Evolutionary conservation across 139 green algal species (phyloP).

Genomic region (Ettlia oleoabundans): DNA sequence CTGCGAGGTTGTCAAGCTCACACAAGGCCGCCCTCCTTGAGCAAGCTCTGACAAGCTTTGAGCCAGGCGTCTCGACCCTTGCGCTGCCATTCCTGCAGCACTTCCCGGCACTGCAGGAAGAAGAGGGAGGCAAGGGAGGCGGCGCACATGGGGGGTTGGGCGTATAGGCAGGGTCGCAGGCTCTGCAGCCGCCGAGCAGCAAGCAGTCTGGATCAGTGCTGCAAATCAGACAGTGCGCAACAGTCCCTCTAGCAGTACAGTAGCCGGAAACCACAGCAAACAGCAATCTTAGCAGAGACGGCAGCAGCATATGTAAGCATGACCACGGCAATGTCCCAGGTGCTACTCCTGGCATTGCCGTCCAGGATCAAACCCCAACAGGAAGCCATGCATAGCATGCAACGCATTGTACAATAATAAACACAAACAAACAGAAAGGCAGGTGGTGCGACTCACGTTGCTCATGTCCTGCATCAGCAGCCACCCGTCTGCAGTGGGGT

Average conservation of each 20-base stretch:
- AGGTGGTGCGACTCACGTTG: not conserved
- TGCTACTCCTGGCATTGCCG: too few relatives aligned
- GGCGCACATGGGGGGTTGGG: not conserved
- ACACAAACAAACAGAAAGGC: not conserved
- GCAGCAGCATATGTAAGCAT: too few relatives aligned
- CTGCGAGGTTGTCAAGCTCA: too few relatives aligned
- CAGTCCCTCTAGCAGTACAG: too few relatives aligned
- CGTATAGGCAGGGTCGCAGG: not conserved
- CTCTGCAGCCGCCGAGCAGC: not conserved
- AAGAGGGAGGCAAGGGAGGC: not conserved
- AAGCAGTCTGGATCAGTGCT: too few relatives aligned
- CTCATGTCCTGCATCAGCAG: not conserved
- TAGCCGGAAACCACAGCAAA: too few relatives aligned
- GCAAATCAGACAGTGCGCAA: too few relatives aligned
- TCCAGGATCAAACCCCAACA: too few relatives aligned
- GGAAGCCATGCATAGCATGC: too few relatives aligned
- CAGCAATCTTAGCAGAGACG: too few relatives aligned
- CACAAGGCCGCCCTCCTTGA: not conserved
- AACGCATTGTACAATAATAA: not conserved
- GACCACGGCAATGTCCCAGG: too few relatives aligned
- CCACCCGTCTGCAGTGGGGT: not conserved
- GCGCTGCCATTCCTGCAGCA: not conserved
- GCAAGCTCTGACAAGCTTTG: not conserved
- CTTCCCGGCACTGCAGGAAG: not conserved
- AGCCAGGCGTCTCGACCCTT: not conserved